These are phyloP conservation scores for Dictyostelium firmibasis DNA, from an alignment of 78 protist species.

Conservation along the genomic window DNA sequence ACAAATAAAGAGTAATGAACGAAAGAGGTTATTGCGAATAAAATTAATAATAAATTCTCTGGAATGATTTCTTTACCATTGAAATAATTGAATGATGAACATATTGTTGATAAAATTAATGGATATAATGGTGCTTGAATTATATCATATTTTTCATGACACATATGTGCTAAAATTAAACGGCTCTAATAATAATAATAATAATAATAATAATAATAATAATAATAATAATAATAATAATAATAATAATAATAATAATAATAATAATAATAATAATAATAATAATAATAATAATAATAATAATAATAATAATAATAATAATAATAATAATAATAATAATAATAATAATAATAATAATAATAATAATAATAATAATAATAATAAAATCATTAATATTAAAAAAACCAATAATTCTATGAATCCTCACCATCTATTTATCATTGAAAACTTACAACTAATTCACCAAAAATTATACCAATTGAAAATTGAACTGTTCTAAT, in stretches of 20 bases:
- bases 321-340: no score
- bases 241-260: no score
- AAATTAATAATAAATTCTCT: not conserved
- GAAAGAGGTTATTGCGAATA: not conserved
- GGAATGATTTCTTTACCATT: not conserved
- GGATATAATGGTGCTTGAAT: constrained; percentile 57
- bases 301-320: no score
- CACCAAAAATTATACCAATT: constrained; percentile 70
- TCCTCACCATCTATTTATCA: no score
- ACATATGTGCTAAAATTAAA: constrained; percentile 69
- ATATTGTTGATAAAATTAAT: constrained; percentile 23
- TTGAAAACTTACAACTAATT: constrained; percentile 70
- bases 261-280: no score
- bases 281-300: no score
- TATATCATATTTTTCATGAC: constrained; percentile 55
- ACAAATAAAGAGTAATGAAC: constrained; percentile 40
- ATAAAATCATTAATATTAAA: no score
- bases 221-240: no score
- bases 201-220: not conserved
- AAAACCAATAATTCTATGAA: no score
- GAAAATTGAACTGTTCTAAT: constrained; percentile 35
- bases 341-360: no score
- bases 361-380: no score
- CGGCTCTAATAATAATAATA: constrained; percentile 23
- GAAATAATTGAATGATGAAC: constrained; percentile 5